Base-by-base conservation (phyloP, 495 filamentous ascomycete species). In the Xylaria nigripes region DNA sequence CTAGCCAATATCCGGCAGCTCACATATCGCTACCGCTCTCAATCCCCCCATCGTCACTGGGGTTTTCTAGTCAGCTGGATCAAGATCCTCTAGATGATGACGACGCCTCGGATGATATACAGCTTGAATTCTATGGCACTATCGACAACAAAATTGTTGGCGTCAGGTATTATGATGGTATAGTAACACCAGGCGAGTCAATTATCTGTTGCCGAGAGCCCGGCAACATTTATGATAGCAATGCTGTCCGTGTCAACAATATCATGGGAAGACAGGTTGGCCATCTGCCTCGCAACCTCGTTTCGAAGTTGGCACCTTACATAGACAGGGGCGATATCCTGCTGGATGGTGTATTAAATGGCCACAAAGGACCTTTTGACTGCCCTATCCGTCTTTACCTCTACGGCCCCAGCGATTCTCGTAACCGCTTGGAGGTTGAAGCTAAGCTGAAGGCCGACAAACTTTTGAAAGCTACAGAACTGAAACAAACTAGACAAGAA, bases 241-340 rank as follows among this genome's bases (percentile, higher is more conserved):
- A 94, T 72, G 89, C 89, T 2, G 87, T 96, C 46, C 81, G 81
- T 6, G 79, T 93, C 2, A 74, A 85, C 55, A 95, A 94, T 68
- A 86, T 90, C n/a, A 79, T 86, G 67, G 77, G 84, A 19, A 65
- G 54, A 2, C 90, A 95, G 60, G 86, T 95, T 54, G 91, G 91
- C 2, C 88, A 95, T 66, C 77, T 96, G 38, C 85, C 87, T 2
- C 70, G 80, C 13, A 64, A 50, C 0, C 63, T 88, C 24, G 88
- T 85, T 1, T 68, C 72, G 12, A 90, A 87, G 64, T 72, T 96
- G 22, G 85, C 88, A 0, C 78, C 76, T 1, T 90, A 89, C 60
- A 76, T 96, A 61, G 70, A 72, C 51, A 59, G 43, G 42, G 55
- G 56, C 32, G 67, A 74, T 1, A 72, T 92, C 12, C 55, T 78